Conservation (phyloP, 2,329 filamentous ascomycete genomes). For the Didymella keratinophila region DNA sequence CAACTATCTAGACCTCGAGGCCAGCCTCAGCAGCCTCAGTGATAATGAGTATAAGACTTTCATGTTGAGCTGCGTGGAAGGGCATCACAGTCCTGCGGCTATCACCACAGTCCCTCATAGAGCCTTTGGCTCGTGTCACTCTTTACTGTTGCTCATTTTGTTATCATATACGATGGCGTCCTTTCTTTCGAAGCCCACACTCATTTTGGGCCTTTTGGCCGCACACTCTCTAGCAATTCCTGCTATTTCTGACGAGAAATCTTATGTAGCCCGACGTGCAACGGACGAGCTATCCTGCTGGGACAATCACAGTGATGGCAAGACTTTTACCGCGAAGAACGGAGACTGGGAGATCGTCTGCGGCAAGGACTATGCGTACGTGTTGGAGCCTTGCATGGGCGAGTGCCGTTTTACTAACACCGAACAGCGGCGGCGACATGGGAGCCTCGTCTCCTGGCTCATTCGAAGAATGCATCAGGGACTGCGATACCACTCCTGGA, state of each 20-base stretch:
- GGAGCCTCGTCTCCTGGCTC: conserved; percentile 10
- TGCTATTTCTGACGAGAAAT: conserved; percentile 10
- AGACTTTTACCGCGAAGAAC: conserved; percentile 13
- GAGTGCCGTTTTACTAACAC: not conserved
- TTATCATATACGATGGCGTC: conserved; percentile 16
- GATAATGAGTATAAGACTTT: conserved; percentile 5
- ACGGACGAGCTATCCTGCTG: conserved; percentile 16
- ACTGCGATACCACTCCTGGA: conserved; percentile 8
- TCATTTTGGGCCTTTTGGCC: conserved; percentile 18
- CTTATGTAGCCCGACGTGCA: conserved; percentile 15
- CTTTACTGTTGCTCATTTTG: conserved; percentile 10
- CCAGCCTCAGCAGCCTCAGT: not conserved
- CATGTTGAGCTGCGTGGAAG: not conserved
- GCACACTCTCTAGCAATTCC: conserved; percentile 14
- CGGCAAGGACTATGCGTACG: conserved; percentile 20
- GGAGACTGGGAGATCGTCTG: conserved; percentile 15
- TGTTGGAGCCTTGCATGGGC: not conserved
- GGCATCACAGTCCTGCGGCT: conserved; percentile 1
- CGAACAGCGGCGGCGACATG: conserved; percentile 10
- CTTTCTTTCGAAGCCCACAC: conserved; percentile 18
- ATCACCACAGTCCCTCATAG: not conserved
- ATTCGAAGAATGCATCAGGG: conserved; percentile 19
- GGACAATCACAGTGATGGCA: conserved; percentile 16
- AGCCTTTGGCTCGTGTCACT: conserved; percentile 19
- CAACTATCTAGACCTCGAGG: not conserved